Conservation (phyloP, 1,284 basidiomycete genomes). For the Marasmius oreades region DNA sequence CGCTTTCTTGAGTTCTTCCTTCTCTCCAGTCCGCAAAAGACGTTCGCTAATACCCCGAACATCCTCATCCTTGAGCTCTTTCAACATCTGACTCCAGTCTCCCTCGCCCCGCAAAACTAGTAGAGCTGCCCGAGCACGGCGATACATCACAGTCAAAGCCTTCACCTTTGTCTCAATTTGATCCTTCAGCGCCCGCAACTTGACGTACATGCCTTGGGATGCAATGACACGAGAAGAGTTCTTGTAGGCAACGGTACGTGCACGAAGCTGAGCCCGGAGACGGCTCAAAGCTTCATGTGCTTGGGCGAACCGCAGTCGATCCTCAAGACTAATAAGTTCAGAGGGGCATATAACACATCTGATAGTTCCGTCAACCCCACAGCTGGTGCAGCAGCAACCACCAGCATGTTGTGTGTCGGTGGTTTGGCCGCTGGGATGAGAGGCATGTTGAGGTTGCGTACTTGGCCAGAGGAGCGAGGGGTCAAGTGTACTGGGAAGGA, state of each 20-base stretch:
- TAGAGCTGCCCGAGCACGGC: background rate
- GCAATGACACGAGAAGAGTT: background rate
- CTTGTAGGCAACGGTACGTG: background rate
- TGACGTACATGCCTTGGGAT: background rate
- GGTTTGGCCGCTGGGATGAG: too few species aligned
- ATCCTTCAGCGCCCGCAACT: background rate
- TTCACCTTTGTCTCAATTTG: background rate
- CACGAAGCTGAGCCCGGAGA: background rate
- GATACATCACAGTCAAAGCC: background rate
- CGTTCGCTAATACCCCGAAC: background rate
- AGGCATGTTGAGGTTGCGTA: background rate
- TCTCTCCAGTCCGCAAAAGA: background rate
- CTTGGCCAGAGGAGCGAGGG: background rate
- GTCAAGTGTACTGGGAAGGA: background rate
- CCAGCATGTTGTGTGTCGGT: too few species aligned
- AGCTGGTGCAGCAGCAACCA: too few species aligned
- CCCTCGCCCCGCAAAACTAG: background rate
- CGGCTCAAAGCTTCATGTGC: background rate
- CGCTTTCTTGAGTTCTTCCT: background rate
- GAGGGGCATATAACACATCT: background rate
- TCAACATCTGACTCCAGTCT: background rate
- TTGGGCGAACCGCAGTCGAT: background rate
- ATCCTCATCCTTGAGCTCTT: background rate
- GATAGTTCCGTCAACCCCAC: background rate
- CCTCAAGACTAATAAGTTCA: background rate